Conservation (phyloP, 805 yeast species). For the Lipomyces oligophaga region DNA sequence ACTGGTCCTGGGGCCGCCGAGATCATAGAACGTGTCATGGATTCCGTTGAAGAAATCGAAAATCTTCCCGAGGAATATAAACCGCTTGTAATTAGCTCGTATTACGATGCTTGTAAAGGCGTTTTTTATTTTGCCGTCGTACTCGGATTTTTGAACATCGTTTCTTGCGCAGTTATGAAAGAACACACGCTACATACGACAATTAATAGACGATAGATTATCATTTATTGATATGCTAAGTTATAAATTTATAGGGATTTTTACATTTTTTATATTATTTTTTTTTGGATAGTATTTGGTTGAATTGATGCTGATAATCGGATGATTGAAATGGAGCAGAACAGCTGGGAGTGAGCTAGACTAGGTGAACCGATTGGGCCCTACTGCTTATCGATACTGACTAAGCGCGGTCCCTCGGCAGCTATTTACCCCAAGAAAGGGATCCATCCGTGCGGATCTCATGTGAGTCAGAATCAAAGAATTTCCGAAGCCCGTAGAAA, state of each 20-base stretch:
- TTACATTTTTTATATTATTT: not conserved
- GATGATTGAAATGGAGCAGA: not conserved
- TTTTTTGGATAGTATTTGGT: too few species aligned
- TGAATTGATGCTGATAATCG: too few species aligned
- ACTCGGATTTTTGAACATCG: conserved; percentile 43
- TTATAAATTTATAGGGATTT: too few species aligned
- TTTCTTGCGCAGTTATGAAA: conserved; percentile 46
- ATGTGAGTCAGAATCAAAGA: not conserved
- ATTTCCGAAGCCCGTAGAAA: not conserved
- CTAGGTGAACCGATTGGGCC: not conserved
- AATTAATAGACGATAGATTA: conserved; percentile 30
- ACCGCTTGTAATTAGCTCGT: conserved; percentile 44
- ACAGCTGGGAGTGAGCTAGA: not conserved
- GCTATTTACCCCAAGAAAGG: too few species aligned
- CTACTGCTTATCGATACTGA: too few species aligned
- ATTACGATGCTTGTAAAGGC: conserved; percentile 48
- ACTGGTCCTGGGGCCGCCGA: conserved; percentile 32
- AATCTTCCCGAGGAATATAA: conserved; percentile 47
- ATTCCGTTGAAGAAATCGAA: conserved; percentile 50
- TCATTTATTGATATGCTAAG: too few species aligned
- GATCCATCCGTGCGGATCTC: too few species aligned
- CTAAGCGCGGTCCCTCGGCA: too few species aligned
- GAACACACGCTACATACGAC: conserved; percentile 55
- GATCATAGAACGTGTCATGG: conserved; percentile 43
- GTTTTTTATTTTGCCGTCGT: conserved; percentile 48